Evolutionary conservation across 441 rosid species (phyloP), one percentile per base, ranked within the genome.

Genomic region (Iberis amara): DNA sequence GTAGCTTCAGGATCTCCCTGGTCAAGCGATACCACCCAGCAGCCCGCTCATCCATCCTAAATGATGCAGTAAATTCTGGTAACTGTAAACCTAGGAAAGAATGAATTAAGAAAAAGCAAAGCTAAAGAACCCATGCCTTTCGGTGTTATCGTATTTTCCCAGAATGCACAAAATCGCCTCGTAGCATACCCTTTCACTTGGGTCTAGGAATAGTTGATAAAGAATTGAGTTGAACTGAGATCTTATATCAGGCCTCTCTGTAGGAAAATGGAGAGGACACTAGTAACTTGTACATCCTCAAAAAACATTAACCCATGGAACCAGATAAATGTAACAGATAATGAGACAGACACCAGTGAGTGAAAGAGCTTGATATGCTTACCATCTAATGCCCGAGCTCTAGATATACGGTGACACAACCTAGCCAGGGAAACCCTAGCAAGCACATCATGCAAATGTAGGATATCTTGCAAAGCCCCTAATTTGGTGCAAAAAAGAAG

Each of bases 401-500:
- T 85, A 37, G 97, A 72, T 68, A 94, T 76, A 40, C 85, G 59
- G 69, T 94, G 94, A 68, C 99, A 89, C 66, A 94, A 72, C 78
- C 79, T 89, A 72, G 96, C 96, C 67, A 94, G 76, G 59, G 97
- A 69, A 56, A 94, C 95, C 81, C 99, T 82, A 45, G 99, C 99
- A 62, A 94, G 96, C 60, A 94, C 99, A 72, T 94, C 99, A 71
- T 89, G 95, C 78, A 94, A 78, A 79, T 94, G 99, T 61, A 94
- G 97, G 64, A 94, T 89, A 78, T 94, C 99, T 69, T 83, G 97
- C 86, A 94, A 73, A 53, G 97, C 95, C 65, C 99, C 99, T 94
- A 82, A 61, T 73, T 61, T 69, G 65, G 39, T 37, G 61, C 12
- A 68, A 35, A 53, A 26, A 42, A 18, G 50, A 45, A 35, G 69